phyloP scores from a whole-genome alignment of 2,329 filamentous ascomycete genomes.

The Fusarium luffae region DNA sequence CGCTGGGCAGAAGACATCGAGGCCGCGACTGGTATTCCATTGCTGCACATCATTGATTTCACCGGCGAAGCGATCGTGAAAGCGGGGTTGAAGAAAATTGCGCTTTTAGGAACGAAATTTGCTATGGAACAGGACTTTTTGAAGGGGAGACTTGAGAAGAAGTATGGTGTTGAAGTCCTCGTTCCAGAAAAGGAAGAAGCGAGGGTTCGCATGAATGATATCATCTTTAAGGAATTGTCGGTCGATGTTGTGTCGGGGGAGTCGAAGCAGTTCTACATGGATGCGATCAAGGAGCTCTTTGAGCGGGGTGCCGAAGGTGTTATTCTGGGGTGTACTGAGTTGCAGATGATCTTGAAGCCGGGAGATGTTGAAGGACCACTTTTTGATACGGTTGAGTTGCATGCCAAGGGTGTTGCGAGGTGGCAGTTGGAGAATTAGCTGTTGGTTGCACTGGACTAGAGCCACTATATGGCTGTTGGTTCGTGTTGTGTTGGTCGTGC shows the following conservation, averaged over 20 bases:
- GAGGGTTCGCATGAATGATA: background rate
- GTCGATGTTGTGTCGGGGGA: background rate
- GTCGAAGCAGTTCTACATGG: conserved; percentile 10
- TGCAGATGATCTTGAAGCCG: conserved; percentile 1
- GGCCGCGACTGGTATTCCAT: background rate
- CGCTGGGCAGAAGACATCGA: conserved; percentile 9
- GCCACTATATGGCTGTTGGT: background rate
- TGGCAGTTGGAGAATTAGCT: conserved; percentile 5
- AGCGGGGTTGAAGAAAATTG: background rate
- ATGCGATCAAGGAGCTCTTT: background rate
- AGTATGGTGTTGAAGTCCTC: background rate
- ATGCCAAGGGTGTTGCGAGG: background rate
- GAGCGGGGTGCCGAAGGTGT: background rate
- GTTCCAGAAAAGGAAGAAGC: background rate
- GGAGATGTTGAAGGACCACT: background rate
- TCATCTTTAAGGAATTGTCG: conserved; percentile 12
- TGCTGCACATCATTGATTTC: conserved; percentile 6
- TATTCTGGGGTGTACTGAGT: conserved; percentile 6
- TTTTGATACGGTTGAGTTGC: conserved; percentile 10
- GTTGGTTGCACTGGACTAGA: background rate
- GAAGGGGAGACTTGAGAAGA: background rate
- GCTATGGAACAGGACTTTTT: conserved; percentile 14
- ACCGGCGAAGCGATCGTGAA: background rate
- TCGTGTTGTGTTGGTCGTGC: background rate
- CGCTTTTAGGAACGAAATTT: background rate